These are phyloP conservation scores for Hypoxylon sp. DNA, from an alignment of 2,329 filamentous ascomycete species.

Conservation along the genomic window DNA sequence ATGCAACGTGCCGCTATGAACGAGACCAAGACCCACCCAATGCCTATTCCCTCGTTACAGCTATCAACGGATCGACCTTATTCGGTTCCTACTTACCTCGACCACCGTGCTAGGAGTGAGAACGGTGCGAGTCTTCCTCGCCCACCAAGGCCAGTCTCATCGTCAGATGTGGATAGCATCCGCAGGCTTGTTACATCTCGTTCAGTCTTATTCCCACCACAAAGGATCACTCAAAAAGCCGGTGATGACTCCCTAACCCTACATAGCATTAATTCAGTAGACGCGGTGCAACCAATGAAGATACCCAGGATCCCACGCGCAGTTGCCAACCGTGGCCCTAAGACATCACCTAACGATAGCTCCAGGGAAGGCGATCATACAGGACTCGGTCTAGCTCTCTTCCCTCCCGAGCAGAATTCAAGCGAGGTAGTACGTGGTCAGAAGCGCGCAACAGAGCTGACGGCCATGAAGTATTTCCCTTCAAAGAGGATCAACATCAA, in stretches of 20 bases:
- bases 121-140: slow-evolving; percentile 1
- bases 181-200: slow-evolving; percentile 6
- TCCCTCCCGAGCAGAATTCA: background rate
- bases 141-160: slow-evolving; percentile 29
- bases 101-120: background rate
- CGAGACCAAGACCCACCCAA: slow-evolving; percentile 2
- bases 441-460: slow-evolving; percentile 9
- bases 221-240: background rate
- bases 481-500: slow-evolving; percentile 29
- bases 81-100: slow-evolving; percentile 20
- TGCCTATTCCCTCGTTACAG: slow-evolving; percentile 22
- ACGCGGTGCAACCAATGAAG: background rate
- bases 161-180: slow-evolving; percentile 11
- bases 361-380: background rate
- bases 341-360: background rate
- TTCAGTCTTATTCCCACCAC: slow-evolving; percentile 3
- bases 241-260: background rate
- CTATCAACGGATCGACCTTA: slow-evolving; percentile 24
- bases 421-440: background rate
- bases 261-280: background rate
- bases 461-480: background rate
- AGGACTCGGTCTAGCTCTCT: background rate
- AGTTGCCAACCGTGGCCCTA: slow-evolving; percentile 34
- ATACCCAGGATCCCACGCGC: slow-evolving; percentile 5
- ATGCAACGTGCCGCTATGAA: slow-evolving; percentile 23